Evolutionary conservation across 2,329 filamentous ascomycete species (phyloP), one percentile per base, ranked within the genome.

Genomic region (Stylonectria norvegica): DNA sequence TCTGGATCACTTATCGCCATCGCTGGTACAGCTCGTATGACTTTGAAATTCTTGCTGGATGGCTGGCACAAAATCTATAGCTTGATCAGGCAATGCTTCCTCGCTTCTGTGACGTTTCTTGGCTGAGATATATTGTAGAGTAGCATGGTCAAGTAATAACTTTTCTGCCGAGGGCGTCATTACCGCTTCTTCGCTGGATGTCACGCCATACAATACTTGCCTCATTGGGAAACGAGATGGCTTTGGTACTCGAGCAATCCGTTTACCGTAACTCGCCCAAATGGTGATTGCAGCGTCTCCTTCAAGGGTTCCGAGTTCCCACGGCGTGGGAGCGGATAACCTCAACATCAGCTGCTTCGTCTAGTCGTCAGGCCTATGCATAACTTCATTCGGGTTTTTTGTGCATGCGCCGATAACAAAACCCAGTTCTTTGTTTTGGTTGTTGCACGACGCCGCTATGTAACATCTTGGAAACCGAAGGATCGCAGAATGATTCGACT

Each of bases 401-500:
- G 72, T 6, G 70, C 72, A 20, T 73, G 67, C 44, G 63, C 70
- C 1, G 71, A 75, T 33, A 63, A 62, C 20, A 66, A 75, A 45
- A 64, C 69, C 0, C 68, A 75, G 45, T 72, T 71, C 45, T 74
- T 71, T 15, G 69, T 74, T 47, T 71, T 72, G 27, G 71, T 75
- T 38, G 70, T 73, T 49, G 52, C 71, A 2, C 59, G 69, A 15
- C 64, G 71, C 42, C 62, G 68, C 0, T 72, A 72, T 43, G 69
- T 71, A 1, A 61, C 70, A 16, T 57, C 68, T 1, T 75, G 72
- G 72, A 67, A 73, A 36, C 68, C 70, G 11, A 73, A 70, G 38
- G 65, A 69, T 12, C 65, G 70, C 32, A 70, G 69, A 27, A 71
- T 72, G 1, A 72, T 74, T 27, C 68, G 72, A 8, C 65, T 65